A percentile compares a stretch with the other conserved stretches of the same genome.
Evolutionary conservation across 331 rosid species (phyloP).

Genomic region (Acacia pycnantha): DNA sequence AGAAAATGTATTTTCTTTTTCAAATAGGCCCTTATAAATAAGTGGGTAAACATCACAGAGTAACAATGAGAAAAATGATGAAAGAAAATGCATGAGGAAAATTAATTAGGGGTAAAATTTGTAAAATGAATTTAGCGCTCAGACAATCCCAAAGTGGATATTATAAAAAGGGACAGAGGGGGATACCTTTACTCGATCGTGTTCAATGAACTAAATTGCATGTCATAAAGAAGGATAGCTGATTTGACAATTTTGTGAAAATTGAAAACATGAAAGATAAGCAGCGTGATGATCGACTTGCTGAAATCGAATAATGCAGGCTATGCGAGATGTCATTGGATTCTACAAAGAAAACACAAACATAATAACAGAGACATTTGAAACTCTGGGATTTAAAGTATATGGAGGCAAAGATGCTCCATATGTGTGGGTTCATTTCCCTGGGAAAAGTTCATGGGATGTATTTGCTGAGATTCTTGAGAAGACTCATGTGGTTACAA

Average conservation of each 20-base stretch:
- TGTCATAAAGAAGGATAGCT: background rate
- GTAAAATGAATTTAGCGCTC: too few species aligned
- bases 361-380: conserved; percentile 46
- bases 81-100: too few species aligned
- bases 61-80: too few species aligned
- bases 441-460: conserved; percentile 50
- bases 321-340: conserved; percentile 39
- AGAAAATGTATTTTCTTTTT: too few species aligned
- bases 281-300: conserved; percentile 11
- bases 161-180: too few species aligned
- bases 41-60: too few species aligned
- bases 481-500: conserved; percentile 51
- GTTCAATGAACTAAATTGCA: background rate
- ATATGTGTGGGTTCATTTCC: conserved; percentile 54
- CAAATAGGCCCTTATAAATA: too few species aligned
- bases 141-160: too few species aligned
- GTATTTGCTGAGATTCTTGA: conserved; percentile 51
- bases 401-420: conserved; percentile 55
- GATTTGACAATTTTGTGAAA: background rate
- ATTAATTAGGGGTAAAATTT: too few species aligned
- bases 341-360: conserved; percentile 48
- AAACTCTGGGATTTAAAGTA: conserved; percentile 51
- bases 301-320: conserved; percentile 42
- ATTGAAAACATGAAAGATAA: background rate
- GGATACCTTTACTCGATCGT: background rate